phyloP scores from a whole-genome alignment of 345 rosid species.

The Heritiera littoralis region DNA sequence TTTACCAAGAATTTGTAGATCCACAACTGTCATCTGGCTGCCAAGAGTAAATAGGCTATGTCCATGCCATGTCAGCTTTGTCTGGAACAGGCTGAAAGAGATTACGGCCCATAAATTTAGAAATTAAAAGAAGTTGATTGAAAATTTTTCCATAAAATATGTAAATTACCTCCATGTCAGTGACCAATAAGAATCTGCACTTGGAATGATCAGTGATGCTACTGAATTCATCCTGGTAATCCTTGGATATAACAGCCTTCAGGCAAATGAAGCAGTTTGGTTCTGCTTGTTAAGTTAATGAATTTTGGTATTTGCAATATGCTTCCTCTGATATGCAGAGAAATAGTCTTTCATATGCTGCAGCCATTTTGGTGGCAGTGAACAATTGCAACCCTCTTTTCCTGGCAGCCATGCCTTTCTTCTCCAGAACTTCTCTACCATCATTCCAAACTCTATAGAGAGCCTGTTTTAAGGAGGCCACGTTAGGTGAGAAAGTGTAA shows the following conservation, averaged over 20 bases:
- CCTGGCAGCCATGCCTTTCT: conserved; percentile 71
- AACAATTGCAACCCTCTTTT: conserved; percentile 66
- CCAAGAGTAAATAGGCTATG: conserved; percentile 1
- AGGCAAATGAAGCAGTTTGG: no score
- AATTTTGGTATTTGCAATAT: conserved; percentile 46
- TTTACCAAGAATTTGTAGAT: background rate
- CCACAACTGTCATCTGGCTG: background rate
- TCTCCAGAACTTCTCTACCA: conserved; percentile 53
- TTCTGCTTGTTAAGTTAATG: conserved; percentile 1
- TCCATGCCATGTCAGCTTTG: background rate
- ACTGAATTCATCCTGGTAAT: no score
- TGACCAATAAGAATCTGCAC: no score
- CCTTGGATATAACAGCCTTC: background rate
- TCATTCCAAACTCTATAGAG: conserved; percentile 56
- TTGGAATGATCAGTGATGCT: no score
- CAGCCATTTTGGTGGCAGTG: conserved; percentile 85
- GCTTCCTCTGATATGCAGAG: conserved; percentile 66
- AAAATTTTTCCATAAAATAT: no score
- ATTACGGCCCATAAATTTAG: background rate
- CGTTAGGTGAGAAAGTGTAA: conserved; percentile 71
- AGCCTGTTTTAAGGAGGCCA: conserved; percentile 57
- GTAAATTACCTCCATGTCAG: no score
- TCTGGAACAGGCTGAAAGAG: background rate
- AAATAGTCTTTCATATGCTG: conserved; percentile 82
- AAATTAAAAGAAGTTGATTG: background rate